Conservation (phyloP, 164 flowering plant genomes). For the Dillenia turbinata region DNA sequence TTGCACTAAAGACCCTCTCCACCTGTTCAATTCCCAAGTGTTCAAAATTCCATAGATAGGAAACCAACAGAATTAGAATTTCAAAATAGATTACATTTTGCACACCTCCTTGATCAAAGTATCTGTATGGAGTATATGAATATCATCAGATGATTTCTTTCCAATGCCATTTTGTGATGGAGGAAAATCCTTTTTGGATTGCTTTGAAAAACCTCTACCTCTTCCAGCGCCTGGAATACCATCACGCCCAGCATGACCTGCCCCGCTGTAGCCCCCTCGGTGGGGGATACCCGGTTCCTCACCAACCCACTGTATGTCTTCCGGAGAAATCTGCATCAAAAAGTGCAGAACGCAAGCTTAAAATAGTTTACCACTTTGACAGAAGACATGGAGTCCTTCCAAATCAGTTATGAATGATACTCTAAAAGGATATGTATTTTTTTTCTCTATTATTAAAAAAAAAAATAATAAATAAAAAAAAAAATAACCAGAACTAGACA, state of each 20-base stretch:
- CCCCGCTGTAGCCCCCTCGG: conserved; percentile 61
- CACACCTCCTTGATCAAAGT: conserved; percentile 81
- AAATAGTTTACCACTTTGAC: too few relatives aligned
- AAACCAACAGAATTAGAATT: not conserved
- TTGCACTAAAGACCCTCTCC: conserved; percentile 59
- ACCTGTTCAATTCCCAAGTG: conserved; percentile 40
- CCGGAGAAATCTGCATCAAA: conserved; percentile 66
- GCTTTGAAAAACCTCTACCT: conserved; percentile 69
- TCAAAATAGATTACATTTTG: not conserved
- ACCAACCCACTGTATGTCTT: conserved; percentile 86
- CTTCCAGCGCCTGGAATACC: conserved; percentile 54
- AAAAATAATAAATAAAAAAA: too few relatives aligned
- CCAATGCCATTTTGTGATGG: conserved; percentile 73
- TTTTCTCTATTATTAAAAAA: too few relatives aligned
- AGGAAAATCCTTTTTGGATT: conserved; percentile 49
- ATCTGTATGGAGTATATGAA: conserved; percentile 87
- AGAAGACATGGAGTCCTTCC: too few relatives aligned
- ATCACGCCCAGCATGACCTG: conserved; percentile 78
- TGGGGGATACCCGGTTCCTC: conserved; percentile 64
- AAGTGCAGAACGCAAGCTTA: too few relatives aligned
- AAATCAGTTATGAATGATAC: too few relatives aligned
- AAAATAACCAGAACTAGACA: too few relatives aligned
- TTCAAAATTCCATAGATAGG: not conserved
- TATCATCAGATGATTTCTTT: conserved; percentile 57
- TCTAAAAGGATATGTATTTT: too few relatives aligned